These are phyloP conservation scores for Fonsecaea monophora DNA, from an alignment of 2,329 filamentous ascomycete genomes.

Conservation along the genomic window DNA sequence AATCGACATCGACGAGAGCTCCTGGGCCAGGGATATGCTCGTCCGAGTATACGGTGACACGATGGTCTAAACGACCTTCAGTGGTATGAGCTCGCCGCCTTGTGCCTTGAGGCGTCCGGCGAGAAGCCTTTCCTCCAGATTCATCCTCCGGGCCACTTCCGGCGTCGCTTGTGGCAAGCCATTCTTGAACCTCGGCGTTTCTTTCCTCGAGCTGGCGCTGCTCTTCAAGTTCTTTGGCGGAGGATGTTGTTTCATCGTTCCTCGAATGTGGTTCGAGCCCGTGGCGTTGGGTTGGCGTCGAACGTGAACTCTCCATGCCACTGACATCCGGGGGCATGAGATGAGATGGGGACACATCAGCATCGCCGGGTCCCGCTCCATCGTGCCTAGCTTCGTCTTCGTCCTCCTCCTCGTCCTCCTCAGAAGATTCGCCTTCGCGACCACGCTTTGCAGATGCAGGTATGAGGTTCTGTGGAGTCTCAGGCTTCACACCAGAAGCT, in stretches of 20 bases:
- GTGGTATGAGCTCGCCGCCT: slow-evolving; percentile 44
- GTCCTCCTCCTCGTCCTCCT: slow-evolving; percentile 28
- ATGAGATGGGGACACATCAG: slow-evolving; percentile 27
- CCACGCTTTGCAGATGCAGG: slow-evolving; percentile 41
- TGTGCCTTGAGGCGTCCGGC: slow-evolving; percentile 21
- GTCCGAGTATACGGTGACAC: slow-evolving; percentile 46
- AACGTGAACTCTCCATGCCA: slow-evolving; percentile 14
- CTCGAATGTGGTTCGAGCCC: slow-evolving; percentile 56
- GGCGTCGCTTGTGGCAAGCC: slow-evolving; percentile 59
- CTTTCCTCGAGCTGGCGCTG: slow-evolving; percentile 57
- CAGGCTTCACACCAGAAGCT: slow-evolving; percentile 6
- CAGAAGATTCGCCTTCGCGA: slow-evolving; percentile 45
- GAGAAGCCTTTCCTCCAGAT: slow-evolving; percentile 20
- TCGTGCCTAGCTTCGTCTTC: slow-evolving; percentile 17
- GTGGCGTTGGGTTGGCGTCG: slow-evolving; percentile 44
- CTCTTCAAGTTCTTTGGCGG: slow-evolving; percentile 58
- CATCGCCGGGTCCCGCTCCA: background rate
- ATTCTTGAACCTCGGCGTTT: slow-evolving; percentile 61
- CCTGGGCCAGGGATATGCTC: slow-evolving; percentile 60
- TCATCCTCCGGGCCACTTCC: slow-evolving; percentile 51
- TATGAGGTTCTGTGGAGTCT: slow-evolving; percentile 32
- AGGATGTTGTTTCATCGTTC: slow-evolving; percentile 53
- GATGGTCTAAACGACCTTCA: slow-evolving; percentile 47
- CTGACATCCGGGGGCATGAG: slow-evolving; percentile 33
- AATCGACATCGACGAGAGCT: slow-evolving; percentile 54